These are phyloP conservation scores for Metarhizium rileyi DNA, from an alignment of 2,329 filamentous ascomycete genomes.

Conservation along the genomic window DNA sequence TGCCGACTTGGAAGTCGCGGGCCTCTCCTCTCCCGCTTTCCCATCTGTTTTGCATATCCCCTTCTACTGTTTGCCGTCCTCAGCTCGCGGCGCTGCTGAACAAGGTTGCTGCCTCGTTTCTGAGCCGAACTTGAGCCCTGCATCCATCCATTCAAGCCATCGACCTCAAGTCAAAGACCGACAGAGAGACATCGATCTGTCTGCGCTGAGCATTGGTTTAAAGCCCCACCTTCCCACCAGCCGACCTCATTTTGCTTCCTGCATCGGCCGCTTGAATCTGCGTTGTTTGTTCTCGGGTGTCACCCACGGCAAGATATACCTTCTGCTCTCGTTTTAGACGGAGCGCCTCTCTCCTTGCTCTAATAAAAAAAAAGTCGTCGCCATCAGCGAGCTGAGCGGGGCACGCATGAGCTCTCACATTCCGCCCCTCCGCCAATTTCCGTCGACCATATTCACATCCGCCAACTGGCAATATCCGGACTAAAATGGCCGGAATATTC, in stretches of 20 bases:
- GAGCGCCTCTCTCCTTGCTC: background rate
- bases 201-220: background rate
- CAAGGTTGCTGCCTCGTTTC: background rate
- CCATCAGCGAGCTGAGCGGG: background rate
- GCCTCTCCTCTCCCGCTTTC: background rate
- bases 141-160: conserved; percentile 1
- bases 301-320: background rate
- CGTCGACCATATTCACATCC: background rate
- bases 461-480: background rate
- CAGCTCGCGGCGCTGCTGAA: background rate
- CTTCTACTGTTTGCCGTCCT: background rate
- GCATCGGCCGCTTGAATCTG: conserved; percentile 1
- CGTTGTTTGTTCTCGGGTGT: background rate
- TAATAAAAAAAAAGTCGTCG: background rate
- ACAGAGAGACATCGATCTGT: background rate
- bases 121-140: background rate
- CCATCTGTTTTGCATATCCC: background rate
- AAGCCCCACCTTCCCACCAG: conserved; percentile 3
- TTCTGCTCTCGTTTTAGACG: background rate
- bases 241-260: conserved; percentile 3
- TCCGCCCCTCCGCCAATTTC: background rate
- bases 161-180: background rate
- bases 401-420: background rate
- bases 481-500: conserved; percentile 79
- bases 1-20: background rate